Percentiles rank a stretch among this genome's conserved stretches.
Conservation (phyloP, 1,284 basidiomycete species). For the Trametes versicolor region DNA sequence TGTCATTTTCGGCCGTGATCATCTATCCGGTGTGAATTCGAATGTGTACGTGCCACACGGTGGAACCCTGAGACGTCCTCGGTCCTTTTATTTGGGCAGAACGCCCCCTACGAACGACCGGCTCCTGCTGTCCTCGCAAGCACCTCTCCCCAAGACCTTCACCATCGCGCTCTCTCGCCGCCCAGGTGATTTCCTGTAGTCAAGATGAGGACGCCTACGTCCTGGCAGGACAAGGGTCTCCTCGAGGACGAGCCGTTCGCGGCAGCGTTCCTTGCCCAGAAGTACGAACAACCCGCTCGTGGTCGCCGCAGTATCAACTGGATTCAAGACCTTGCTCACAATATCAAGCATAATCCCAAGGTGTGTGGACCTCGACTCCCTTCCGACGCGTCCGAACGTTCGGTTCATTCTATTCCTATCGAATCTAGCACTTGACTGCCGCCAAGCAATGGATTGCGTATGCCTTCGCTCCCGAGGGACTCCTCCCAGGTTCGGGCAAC, state of each 20-base stretch:
- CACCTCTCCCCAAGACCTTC: not conserved
- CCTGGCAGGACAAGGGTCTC: conserved; percentile 40
- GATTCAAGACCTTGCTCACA: conserved; percentile 25
- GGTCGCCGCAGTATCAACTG: conserved; percentile 25
- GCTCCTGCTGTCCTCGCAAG: not conserved
- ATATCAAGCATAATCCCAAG: conserved; percentile 8
- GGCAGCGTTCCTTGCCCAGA: conserved; percentile 33
- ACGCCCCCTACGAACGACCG: not conserved
- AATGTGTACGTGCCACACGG: conserved; percentile 1
- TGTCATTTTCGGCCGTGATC: conserved; percentile 17
- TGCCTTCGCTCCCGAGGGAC: conserved; percentile 31
- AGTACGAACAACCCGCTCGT: conserved; percentile 7
- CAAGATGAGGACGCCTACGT: conserved; percentile 35
- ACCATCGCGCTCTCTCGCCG: not conserved
- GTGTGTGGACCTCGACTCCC: conserved; percentile 8
- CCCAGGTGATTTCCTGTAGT: not conserved
- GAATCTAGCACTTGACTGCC: conserved; percentile 27
- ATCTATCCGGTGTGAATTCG: conserved; percentile 15
- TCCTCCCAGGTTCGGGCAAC: not conserved
- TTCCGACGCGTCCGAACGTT: not conserved
- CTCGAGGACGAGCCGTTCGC: conserved; percentile 45
- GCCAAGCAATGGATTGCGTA: conserved; percentile 36
- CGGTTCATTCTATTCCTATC: not conserved
- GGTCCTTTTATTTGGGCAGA: not conserved
- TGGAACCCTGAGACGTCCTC: not conserved